phyloP scores from a whole-genome alignment of 805 yeast genomes.

The Candida stauntonica region DNA sequence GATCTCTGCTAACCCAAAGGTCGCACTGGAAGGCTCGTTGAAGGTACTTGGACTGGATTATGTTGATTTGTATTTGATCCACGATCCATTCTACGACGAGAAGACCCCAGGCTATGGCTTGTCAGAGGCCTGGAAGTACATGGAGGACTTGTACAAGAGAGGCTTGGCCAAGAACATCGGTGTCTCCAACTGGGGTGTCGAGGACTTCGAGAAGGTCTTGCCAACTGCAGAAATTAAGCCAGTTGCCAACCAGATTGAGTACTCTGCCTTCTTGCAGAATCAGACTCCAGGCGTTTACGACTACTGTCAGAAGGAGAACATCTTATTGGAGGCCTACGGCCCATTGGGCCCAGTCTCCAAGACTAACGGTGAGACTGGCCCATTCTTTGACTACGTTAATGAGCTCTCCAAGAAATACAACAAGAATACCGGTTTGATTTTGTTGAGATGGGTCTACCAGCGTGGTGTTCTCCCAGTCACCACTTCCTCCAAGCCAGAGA shows the following conservation, averaged over 20 bases:
- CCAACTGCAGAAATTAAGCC: conserved; percentile 41
- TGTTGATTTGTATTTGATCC: conserved; percentile 50
- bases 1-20: conserved; percentile 36
- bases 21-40: conserved; percentile 36
- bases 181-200: conserved; percentile 54
- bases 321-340: conserved; percentile 59
- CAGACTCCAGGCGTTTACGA: conserved; percentile 54
- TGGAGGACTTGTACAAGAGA: conserved; percentile 43
- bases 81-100: conserved; percentile 36
- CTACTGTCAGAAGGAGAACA: conserved; percentile 44
- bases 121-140: conserved; percentile 47
- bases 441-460: conserved; percentile 68
- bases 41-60: conserved; percentile 38
- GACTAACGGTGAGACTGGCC: conserved; percentile 38
- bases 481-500: conserved; percentile 54
- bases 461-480: conserved; percentile 68
- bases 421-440: conserved; percentile 57
- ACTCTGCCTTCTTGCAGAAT: conserved; percentile 63
- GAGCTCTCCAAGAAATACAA: conserved; percentile 52
- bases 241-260: conserved; percentile 60
- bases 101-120: conserved; percentile 35
- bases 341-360: conserved; percentile 63
- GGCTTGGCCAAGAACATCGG: conserved; percentile 57
- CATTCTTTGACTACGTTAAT: conserved; percentile 35
- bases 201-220: conserved; percentile 41